Percentiles rank a stretch among this genome's conserved stretches.
These are phyloP conservation scores for Citrus unshiu DNA, from an alignment of 345 rosid species.

Conservation along the genomic window DNA sequence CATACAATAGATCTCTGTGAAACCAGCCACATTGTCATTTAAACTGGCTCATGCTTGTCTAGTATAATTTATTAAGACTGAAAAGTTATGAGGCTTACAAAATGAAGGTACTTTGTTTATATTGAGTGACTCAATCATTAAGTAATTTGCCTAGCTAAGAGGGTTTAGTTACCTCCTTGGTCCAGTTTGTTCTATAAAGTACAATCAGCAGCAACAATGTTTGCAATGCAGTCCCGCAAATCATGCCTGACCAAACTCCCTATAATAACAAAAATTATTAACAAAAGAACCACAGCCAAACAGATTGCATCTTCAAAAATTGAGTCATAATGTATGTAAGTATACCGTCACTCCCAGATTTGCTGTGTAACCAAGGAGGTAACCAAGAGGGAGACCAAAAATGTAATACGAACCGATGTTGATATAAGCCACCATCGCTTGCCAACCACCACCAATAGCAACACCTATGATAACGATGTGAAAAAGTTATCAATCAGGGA, in stretches of 20 bases:
- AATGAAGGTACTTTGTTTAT: background rate
- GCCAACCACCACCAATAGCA: conserved; percentile 92
- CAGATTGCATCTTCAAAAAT: background rate
- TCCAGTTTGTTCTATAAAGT: conserved; percentile 72
- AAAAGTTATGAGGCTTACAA: background rate
- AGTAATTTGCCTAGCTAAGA: background rate
- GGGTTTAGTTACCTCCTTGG: conserved; percentile 52
- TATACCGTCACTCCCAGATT: conserved; percentile 61
- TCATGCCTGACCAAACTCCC: conserved; percentile 92
- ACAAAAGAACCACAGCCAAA: background rate
- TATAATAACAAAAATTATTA: background rate
- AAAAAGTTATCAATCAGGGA: background rate
- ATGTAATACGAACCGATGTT: conserved; percentile 69
- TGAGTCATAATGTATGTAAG: background rate
- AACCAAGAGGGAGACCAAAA: conserved; percentile 77
- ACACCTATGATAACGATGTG: conserved; percentile 43
- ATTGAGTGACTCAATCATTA: too few species aligned
- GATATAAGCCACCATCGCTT: conserved; percentile 72
- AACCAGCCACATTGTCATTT: too few species aligned
- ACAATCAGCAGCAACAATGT: conserved; percentile 51
- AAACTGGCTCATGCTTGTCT: too few species aligned
- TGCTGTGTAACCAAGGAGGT: conserved; percentile 61
- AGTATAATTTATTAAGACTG: too few species aligned
- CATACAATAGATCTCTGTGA: background rate
- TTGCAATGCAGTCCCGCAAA: conserved; percentile 68